Conservation (phyloP, 495 filamentous ascomycete species). For the Penicillium salamii region DNA sequence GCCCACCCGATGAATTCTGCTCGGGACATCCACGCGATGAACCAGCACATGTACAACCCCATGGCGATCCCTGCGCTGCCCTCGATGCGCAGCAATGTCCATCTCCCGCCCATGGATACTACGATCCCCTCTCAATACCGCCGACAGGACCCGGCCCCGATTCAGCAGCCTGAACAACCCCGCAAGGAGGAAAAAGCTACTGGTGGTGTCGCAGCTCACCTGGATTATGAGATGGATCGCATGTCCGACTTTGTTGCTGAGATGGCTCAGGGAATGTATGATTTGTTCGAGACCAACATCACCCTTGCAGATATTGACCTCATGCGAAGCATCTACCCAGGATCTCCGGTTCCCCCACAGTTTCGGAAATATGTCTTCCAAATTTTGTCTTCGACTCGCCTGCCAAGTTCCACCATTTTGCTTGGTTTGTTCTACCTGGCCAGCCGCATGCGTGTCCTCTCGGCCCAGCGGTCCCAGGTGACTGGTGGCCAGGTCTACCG, state of each 20-base stretch:
- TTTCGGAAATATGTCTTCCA: conserved; percentile 95
- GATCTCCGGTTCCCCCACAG: conserved; percentile 62
- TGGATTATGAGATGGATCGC: conserved; percentile 98
- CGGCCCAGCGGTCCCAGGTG: conserved; percentile 52
- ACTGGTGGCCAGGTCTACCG: conserved; percentile 79
- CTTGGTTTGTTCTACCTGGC: conserved; percentile 89
- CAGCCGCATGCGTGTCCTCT: conserved; percentile 74
- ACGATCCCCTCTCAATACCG: conserved; percentile 44
- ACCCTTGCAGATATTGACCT: conserved; percentile 70
- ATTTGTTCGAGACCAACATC: conserved; percentile 57
- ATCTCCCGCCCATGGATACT: conserved; percentile 44
- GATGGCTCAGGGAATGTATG: conserved; percentile 82
- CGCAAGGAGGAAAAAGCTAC: conserved; percentile 55
- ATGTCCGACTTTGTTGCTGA: conserved; percentile 98
- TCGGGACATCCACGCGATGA: conserved; percentile 32
- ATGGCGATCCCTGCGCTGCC: conserved; percentile 34
- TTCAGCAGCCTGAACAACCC: conserved; percentile 36
- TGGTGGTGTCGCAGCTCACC: conserved; percentile 90
- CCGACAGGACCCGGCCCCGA: conserved; percentile 35
- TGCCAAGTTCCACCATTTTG: conserved; percentile 93
- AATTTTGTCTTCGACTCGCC: conserved; percentile 88
- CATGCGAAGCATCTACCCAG: conserved; percentile 72
- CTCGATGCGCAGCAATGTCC: conserved; percentile 42
- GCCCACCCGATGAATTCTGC: conserved; percentile 29
- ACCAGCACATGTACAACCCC: conserved; percentile 40